Evolutionary conservation across 1,139 yeast species (phyloP).

Genomic region (Kodamaea suecica): DNA sequence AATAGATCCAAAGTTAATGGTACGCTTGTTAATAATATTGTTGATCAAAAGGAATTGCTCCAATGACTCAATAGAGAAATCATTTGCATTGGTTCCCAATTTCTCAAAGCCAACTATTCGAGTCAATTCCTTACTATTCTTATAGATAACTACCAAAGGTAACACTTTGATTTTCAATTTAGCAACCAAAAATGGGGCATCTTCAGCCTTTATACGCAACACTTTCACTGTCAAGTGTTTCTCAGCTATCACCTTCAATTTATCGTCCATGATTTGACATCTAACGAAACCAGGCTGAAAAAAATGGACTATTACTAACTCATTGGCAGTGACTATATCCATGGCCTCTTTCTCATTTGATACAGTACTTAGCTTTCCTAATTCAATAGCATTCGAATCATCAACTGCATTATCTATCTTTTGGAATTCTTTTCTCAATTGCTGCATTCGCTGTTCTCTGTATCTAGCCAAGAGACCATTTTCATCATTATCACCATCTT

Average conservation of each 20-base stretch:
- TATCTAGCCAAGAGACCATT: slow-evolving; percentile 30
- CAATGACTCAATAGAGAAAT: slow-evolving; percentile 36
- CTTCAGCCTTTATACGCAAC: slow-evolving; percentile 55
- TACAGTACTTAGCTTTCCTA: slow-evolving; percentile 41
- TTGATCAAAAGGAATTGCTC: slow-evolving; percentile 40
- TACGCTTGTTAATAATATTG: slow-evolving; percentile 31
- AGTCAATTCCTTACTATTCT: slow-evolving; percentile 54
- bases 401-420: slow-evolving; percentile 34
- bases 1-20: slow-evolving; percentile 27
- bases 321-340: slow-evolving; percentile 43
- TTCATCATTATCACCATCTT: slow-evolving; percentile 38
- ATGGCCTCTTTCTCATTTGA: slow-evolving; percentile 56
- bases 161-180: slow-evolving; percentile 61
- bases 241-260: slow-evolving; percentile 45
- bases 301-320: slow-evolving; percentile 59
- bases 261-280: slow-evolving; percentile 57
- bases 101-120: slow-evolving; percentile 68
- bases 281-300: slow-evolving; percentile 58
- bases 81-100: slow-evolving; percentile 39
- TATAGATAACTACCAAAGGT: slow-evolving; percentile 69
- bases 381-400: slow-evolving; percentile 29
- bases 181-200: slow-evolving; percentile 69
- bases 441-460: slow-evolving; percentile 50
- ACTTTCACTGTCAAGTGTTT: slow-evolving; percentile 58
- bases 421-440: slow-evolving; percentile 45